Evolutionary conservation across 345 rosid species (phyloP).

Genomic region (Bruguiera gymnorhiza): DNA sequence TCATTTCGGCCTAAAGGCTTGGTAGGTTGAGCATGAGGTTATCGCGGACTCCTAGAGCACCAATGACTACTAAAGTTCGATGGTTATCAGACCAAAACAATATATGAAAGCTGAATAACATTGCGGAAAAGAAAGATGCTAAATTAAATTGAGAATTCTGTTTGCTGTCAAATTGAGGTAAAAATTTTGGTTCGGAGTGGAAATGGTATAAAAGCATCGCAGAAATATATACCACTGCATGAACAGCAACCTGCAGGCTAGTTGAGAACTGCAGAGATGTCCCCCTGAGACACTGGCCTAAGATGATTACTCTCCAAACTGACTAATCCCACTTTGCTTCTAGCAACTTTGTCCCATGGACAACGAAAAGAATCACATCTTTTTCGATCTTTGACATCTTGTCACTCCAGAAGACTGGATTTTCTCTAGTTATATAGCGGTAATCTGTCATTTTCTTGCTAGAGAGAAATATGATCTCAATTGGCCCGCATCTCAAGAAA

Average conservation of each 20-base stretch:
- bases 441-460: conserved; percentile 59
- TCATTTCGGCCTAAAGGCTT: too few relatives aligned
- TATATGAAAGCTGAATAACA: too few relatives aligned
- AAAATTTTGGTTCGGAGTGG: too few relatives aligned
- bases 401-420: conserved; percentile 59
- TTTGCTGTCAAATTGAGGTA: too few relatives aligned
- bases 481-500: conserved; percentile 68
- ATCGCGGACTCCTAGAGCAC: too few relatives aligned
- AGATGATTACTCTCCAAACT: conserved; percentile 79
- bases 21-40: too few relatives aligned
- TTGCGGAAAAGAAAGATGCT: too few relatives aligned
- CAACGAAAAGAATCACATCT: conserved; percentile 55
- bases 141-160: too few relatives aligned
- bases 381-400: conserved; percentile 59
- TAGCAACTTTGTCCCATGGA: conserved; percentile 71
- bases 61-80: too few relatives aligned
- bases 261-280: neutral
- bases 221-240: too few relatives aligned
- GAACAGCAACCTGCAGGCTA: neutral
- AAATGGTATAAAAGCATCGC: too few relatives aligned
- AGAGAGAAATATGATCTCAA: conserved; percentile 60
- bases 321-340: conserved; percentile 78
- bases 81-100: too few relatives aligned
- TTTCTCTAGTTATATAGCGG: conserved; percentile 59
- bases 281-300: conserved; percentile 45